These are phyloP conservation scores for Cladorrhinum samala DNA, from an alignment of 495 filamentous ascomycete species.

Conservation along the genomic window DNA sequence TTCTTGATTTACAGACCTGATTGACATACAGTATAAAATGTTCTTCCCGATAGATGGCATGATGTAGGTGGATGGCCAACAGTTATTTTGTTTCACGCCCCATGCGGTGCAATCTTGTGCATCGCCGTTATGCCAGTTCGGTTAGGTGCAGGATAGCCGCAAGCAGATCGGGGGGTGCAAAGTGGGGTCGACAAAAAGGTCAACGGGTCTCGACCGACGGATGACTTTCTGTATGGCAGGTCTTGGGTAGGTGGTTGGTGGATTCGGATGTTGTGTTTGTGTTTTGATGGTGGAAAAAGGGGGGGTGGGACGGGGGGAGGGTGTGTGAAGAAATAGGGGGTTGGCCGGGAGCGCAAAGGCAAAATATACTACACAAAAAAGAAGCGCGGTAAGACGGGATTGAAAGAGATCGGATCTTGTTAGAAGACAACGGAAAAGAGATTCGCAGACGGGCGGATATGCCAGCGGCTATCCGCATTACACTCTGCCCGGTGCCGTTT, in stretches of 20 bases:
- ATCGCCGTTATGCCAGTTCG: neutral
- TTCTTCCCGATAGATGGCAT: too few species aligned
- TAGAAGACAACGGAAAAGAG: too few species aligned
- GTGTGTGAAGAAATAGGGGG: too few species aligned
- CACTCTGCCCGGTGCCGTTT: conserved; percentile 2
- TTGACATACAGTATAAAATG: too few species aligned
- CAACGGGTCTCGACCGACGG: neutral
- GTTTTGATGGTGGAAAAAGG: too few species aligned
- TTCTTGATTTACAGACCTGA: too few species aligned
- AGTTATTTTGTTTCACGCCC: neutral
- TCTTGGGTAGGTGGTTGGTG: too few species aligned
- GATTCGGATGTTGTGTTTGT: too few species aligned
- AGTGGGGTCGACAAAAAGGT: neutral
- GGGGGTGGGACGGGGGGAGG: too few species aligned
- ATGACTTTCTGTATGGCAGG: neutral
- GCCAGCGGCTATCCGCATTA: neutral
- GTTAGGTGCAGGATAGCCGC: neutral
- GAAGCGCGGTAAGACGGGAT: neutral
- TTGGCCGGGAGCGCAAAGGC: too few species aligned
- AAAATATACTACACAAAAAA: too few species aligned
- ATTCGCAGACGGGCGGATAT: neutral
- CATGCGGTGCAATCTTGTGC: neutral
- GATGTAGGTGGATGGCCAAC: neutral
- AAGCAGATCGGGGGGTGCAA: neutral
- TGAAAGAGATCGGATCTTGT: too few species aligned